A percentile compares a stretch with the other conserved stretches of the same genome.
Evolutionary conservation across 2,329 filamentous ascomycete species (phyloP).

Genomic region (Arthrinium phaeospermum): DNA sequence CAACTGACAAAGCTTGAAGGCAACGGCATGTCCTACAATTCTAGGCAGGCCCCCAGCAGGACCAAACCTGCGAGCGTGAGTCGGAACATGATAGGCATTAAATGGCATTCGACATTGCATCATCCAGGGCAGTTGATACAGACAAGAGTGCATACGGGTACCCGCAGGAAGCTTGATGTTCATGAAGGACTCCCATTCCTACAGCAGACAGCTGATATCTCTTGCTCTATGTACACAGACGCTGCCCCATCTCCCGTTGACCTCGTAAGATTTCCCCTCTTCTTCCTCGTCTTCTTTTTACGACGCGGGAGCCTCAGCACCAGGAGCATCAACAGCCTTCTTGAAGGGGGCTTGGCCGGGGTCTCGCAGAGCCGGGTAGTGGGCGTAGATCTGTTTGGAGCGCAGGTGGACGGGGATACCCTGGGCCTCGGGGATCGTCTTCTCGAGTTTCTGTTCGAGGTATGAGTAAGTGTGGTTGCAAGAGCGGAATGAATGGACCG

Average conservation of each 20-base stretch:
- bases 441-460: conserved; percentile 72
- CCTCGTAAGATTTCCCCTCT: background rate
- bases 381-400: conserved; percentile 66
- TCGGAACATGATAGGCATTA: background rate
- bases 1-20: background rate
- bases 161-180: background rate
- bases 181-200: conserved; percentile 6
- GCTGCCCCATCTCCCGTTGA: conserved; percentile 1
- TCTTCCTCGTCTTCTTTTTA: background rate
- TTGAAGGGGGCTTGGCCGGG: conserved; percentile 37
- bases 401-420: conserved; percentile 77
- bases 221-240: conserved; percentile 24
- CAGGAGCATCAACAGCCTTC: conserved; percentile 39
- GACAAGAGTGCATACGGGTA: background rate
- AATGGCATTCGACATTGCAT: background rate
- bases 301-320: conserved; percentile 24
- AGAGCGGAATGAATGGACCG: too few relatives aligned
- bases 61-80: background rate
- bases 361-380: conserved; percentile 49
- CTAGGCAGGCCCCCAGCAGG: background rate
- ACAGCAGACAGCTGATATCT: conserved; percentile 21
- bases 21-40: background rate
- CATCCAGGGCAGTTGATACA: background rate
- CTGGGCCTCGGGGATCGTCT: conserved; percentile 77
- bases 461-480: conserved; percentile 9